Conservation (phyloP, 352 stramenopile genomes). For the Aphanomyces cochlioides region DNA sequence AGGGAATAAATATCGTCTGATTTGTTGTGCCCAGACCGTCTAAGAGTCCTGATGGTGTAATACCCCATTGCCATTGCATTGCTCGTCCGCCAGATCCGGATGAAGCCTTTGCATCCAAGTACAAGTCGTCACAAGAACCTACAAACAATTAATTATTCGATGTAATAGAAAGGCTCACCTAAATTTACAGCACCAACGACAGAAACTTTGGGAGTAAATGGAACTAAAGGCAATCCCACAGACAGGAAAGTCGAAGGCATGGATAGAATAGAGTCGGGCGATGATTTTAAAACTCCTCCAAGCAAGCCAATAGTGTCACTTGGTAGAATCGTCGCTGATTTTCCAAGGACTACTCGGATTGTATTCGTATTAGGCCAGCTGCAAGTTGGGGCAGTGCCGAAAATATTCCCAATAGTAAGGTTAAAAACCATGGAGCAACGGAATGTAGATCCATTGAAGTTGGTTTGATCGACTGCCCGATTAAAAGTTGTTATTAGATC, state of each 20-base stretch:
- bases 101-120: background rate
- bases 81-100: conserved; percentile 8
- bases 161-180: background rate
- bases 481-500: conserved; percentile 15
- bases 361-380: conserved; percentile 1
- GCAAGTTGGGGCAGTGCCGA: background rate
- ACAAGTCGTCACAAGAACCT: conserved; percentile 4
- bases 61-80: conserved; percentile 4
- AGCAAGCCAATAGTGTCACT: background rate
- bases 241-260: background rate
- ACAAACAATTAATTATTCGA: background rate
- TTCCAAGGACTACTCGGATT: conserved; percentile 3
- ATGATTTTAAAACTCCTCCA: conserved; percentile 7
- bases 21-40: background rate
- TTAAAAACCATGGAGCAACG: conserved; percentile 3
- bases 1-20: background rate
- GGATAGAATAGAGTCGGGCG: background rate
- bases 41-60: background rate
- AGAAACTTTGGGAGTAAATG: background rate
- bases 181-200: background rate
- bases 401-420: background rate
- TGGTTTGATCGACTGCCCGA: conserved; percentile 12
- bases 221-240: background rate
- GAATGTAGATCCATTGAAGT: background rate
- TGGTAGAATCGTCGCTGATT: background rate